These are phyloP conservation scores for Urostyla sp. DNA, from an alignment of 73 alveolate species.

Conservation along the genomic window DNA sequence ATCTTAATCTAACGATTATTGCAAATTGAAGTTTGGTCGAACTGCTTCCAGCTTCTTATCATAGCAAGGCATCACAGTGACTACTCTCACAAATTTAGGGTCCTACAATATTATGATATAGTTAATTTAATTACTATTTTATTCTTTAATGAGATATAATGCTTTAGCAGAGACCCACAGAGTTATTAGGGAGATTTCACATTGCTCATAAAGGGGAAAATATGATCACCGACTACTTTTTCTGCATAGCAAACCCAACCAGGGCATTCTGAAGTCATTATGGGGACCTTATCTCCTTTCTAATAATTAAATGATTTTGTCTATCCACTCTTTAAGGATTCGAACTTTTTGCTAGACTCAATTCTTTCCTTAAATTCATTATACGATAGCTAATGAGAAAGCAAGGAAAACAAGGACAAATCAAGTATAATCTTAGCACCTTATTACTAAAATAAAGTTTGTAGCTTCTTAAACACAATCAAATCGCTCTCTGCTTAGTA, in stretches of 20 bases:
- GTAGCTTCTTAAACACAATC: slow-evolving; percentile 58
- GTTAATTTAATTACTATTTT: neutral
- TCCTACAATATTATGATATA: no score
- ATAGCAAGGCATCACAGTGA: slow-evolving; percentile 96
- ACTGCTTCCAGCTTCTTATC: slow-evolving; percentile 98
- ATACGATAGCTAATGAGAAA: slow-evolving; percentile 63
- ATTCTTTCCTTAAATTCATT: slow-evolving; percentile 69
- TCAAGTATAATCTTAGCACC: slow-evolving; percentile 81
- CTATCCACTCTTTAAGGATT: slow-evolving; percentile 32
- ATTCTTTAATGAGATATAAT: slow-evolving; percentile 24
- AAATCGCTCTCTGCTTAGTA: slow-evolving; percentile 64
- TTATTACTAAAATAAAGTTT: slow-evolving; percentile 41
- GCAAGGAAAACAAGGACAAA: slow-evolving; percentile 57
- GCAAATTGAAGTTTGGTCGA: slow-evolving; percentile 73
- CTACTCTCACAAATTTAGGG: slow-evolving; percentile 54
- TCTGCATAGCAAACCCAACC: slow-evolving; percentile 99
- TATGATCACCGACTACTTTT: slow-evolving; percentile 89
- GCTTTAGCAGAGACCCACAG: slow-evolving; percentile 75
- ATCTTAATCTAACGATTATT: slow-evolving; percentile 1
- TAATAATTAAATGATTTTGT: slow-evolving; percentile 18
- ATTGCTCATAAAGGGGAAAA: slow-evolving; percentile 87
- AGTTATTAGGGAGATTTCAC: slow-evolving; percentile 93
- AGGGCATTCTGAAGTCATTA: slow-evolving; percentile 96
- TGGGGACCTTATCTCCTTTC: slow-evolving; percentile 52
- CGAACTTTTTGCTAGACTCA: slow-evolving; percentile 15